Evolutionary conservation across 1,139 yeast genomes (phyloP).

Genomic region (Yamadazyma sp.): DNA sequence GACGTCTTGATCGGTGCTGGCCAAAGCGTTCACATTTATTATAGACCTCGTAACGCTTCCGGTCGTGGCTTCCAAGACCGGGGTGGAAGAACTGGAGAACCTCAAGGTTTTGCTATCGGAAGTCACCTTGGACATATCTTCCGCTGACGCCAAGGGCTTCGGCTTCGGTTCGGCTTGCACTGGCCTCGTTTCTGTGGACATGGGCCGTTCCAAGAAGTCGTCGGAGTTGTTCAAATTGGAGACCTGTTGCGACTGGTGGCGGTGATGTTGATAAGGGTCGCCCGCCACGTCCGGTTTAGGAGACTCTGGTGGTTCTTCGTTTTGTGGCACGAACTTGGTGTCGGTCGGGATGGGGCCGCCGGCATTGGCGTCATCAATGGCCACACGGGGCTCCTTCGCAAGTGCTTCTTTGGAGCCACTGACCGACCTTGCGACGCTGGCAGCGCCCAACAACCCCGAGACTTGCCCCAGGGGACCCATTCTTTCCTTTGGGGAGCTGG

Average conservation of each 20-base stretch:
- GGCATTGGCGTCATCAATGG: too few relatives aligned
- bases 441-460: too few relatives aligned
- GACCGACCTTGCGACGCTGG: too few relatives aligned
- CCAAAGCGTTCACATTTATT: slow-evolving; percentile 32
- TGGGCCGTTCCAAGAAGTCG: neutral
- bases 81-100: slow-evolving; percentile 23
- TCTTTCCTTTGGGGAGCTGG: neutral
- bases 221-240: neutral
- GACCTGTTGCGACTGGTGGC: too few relatives aligned
- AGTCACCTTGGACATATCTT: slow-evolving; percentile 26
- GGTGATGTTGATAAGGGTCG: too few relatives aligned
- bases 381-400: too few relatives aligned
- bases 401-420: too few relatives aligned
- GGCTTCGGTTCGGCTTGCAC: neutral
- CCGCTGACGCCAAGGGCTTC: neutral
- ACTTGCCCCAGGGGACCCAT: neutral
- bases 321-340: too few relatives aligned
- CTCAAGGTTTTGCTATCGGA: slow-evolving; percentile 34
- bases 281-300: neutral
- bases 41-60: slow-evolving; percentile 33
- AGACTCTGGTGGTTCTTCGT: neutral
- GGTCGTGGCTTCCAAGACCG: slow-evolving; percentile 17
- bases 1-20: slow-evolving; percentile 20
- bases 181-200: too few relatives aligned
- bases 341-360: too few relatives aligned